Evolutionary conservation across 257 asterid species (phyloP).

Genomic region (Misopates orontium): DNA sequence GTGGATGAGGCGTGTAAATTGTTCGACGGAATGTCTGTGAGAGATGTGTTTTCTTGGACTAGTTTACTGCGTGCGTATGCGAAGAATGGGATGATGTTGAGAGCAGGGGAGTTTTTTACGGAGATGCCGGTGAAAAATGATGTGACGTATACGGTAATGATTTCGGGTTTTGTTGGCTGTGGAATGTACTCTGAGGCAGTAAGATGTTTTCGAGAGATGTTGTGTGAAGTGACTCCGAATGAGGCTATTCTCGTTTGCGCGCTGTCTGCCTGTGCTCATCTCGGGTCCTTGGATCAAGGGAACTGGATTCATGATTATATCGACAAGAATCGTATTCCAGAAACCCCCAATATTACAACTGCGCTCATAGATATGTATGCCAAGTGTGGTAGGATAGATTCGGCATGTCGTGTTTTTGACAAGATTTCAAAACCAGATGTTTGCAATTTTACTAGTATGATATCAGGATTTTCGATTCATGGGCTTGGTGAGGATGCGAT

Average conservation of each 20-base stretch:
- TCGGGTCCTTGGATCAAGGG: constrained; percentile 73
- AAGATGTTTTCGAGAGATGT: constrained; percentile 47
- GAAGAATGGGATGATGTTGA: constrained; percentile 48
- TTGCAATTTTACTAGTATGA: constrained; percentile 71
- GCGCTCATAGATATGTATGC: constrained; percentile 87
- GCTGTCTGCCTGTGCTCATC: constrained; percentile 82
- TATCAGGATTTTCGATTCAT: constrained; percentile 63
- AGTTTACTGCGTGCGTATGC: constrained; percentile 62
- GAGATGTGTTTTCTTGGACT: constrained; percentile 78
- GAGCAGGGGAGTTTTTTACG: constrained; percentile 46
- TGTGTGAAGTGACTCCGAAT: constrained; percentile 48
- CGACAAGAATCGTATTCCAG: constrained; percentile 27
- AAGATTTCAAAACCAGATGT: constrained; percentile 42
- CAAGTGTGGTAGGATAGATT: constrained; percentile 69
- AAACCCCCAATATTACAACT: constrained; percentile 51
- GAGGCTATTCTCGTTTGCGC: constrained; percentile 82
- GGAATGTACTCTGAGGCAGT: constrained; percentile 56
- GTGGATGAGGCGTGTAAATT: constrained; percentile 47
- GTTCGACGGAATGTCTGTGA: constrained; percentile 60
- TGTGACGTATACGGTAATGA: constrained; percentile 79
- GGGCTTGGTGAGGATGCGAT: constrained; percentile 66
- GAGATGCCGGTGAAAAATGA: constrained; percentile 64
- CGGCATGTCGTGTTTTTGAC: constrained; percentile 50
- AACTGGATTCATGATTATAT: constrained; percentile 55
- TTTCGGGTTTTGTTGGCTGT: constrained; percentile 63